Evolutionary conservation across 345 rosid genomes (phyloP).

Genomic region (Brassica carinata): DNA sequence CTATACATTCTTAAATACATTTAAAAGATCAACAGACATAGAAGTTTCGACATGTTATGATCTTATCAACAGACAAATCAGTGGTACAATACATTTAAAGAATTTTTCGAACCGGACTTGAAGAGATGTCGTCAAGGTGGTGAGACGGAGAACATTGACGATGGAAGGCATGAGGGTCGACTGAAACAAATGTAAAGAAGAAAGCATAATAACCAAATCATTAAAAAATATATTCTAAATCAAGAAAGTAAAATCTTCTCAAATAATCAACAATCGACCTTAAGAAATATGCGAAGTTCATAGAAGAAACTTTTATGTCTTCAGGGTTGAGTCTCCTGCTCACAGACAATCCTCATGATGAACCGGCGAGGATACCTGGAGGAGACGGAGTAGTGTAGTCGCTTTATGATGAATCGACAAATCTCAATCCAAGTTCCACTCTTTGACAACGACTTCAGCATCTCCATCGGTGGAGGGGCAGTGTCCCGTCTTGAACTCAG

Average conservation of each 20-base stretch:
- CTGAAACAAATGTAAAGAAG: not conserved
- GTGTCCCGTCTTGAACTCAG: too few species aligned
- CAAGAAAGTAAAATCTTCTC: too few species aligned
- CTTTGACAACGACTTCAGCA: not conserved
- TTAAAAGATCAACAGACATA: not conserved
- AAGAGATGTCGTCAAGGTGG: not conserved
- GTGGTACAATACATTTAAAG: not conserved
- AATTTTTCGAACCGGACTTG: not conserved
- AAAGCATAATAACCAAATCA: not conserved
- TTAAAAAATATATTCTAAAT: not conserved
- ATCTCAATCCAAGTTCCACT: not conserved
- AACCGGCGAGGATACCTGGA: too few species aligned
- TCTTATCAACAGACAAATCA: too few species aligned
- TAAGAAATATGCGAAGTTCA: not conserved
- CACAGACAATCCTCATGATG: too few species aligned
- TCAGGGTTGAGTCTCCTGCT: too few species aligned
- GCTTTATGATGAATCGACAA: not conserved
- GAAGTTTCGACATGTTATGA: too few species aligned
- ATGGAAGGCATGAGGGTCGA: not conserved
- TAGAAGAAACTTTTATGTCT: not conserved
- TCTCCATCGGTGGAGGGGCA: not conserved
- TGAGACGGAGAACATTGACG: not conserved
- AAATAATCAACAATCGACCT: not conserved
- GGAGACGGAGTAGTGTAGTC: not conserved
- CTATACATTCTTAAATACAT: not conserved